Base-by-base conservation (phyloP, 1,284 basidiomycete species). In the Trametes hirsuta region DNA sequence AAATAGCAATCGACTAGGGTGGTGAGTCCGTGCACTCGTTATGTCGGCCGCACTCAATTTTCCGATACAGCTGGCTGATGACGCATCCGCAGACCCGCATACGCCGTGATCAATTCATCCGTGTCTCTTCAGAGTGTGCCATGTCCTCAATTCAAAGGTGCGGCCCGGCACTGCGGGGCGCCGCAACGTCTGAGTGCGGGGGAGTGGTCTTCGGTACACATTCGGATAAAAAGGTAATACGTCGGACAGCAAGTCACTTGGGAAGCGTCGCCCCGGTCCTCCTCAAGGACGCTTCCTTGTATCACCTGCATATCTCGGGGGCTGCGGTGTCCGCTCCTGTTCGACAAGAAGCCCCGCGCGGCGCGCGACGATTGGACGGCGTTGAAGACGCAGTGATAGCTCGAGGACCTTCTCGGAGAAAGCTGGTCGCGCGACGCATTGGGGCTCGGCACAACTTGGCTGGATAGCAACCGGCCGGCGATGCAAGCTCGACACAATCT, bases 171-270 rank as follows among this genome's bases (percentile, higher is more conserved):
- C 10, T 52, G 55, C 47, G 60, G 60, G 60, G 64, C 60, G 47
- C 60, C 58, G 46, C 61, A 58, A n/a, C 46, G n/a, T 2, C 53
- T 14, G 40, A 11, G 39, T 35, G 47, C 44, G 45, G 57, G 45
- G 36, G 30, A 36, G 18, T 21, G 10, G 34, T 11, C 52, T 62
- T 65, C 64, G 64, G 64, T 65, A 47, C 61, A 63, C 61, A 54
- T 55, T 65, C 64, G 64, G 64, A 49, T 53, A 45, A 61, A 55
- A 50, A 24, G 59, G 61, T 48, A 53, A 62, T 62, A 65, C 40
- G 49, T 65, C 64, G 64, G 64, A 55, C 11, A 35, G 11, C 9
- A 30, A 44, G 14, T 52, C 44, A 42, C 55, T 40, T 45, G 52
- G 44, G 60, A 51, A 50, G 12, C 24, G 12, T 14, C 37, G 39